Conservation (phyloP, 352 stramenopile species). For the Globisporangium paddicum region DNA sequence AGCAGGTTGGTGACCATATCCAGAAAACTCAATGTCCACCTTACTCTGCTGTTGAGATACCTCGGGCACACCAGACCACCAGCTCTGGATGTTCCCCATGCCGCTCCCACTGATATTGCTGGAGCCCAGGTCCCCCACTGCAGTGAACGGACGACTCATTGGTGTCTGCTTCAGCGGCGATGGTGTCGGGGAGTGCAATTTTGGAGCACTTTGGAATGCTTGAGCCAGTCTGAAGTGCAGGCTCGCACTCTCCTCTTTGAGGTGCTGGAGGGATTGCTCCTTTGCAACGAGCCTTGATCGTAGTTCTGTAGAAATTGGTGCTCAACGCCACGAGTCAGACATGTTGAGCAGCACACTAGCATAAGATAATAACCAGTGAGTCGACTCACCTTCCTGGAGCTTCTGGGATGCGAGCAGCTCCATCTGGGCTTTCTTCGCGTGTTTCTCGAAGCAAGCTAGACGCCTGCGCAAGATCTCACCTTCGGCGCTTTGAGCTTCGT, state of each 20-base stretch:
- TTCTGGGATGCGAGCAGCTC: constrained; percentile 22
- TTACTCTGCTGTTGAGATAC: background rate
- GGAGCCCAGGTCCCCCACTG: constrained; percentile 21
- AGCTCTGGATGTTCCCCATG: constrained; percentile 42
- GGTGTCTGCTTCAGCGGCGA: background rate
- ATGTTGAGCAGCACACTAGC: background rate
- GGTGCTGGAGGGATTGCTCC: constrained; percentile 5
- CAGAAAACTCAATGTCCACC: background rate
- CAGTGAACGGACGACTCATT: constrained; percentile 18
- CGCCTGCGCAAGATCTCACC: constrained; percentile 47
- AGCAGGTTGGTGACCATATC: background rate
- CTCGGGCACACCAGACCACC: constrained; percentile 36
- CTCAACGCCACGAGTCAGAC: background rate
- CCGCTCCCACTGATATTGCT: constrained; percentile 9
- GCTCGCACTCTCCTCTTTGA: background rate
- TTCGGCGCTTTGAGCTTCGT: constrained; percentile 36
- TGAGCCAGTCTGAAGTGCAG: background rate
- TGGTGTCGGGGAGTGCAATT: constrained; percentile 5
- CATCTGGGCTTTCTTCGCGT: constrained; percentile 21
- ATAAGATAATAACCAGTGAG: background rate
- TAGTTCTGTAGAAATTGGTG: constrained; percentile 12
- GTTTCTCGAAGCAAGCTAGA: constrained; percentile 22
- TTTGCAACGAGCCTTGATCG: constrained; percentile 12
- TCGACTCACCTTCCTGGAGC: constrained; percentile 13
- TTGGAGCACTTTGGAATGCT: background rate